Evolutionary conservation across 164 flowering plant genomes (phyloP).

Genomic region (Chimonanthus salicifolius): DNA sequence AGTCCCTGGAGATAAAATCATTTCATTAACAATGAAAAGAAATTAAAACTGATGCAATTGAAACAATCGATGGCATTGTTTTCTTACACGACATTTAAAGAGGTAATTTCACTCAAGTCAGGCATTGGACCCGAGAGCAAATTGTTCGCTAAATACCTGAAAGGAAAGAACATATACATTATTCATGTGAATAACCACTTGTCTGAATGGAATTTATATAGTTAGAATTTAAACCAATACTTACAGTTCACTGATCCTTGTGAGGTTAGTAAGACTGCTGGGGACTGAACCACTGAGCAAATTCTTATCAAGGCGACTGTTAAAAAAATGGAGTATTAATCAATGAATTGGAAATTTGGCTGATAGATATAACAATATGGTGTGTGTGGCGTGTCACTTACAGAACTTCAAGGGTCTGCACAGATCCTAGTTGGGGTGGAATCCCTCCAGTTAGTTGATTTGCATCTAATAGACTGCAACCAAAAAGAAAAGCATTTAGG

Average conservation of each 20-base stretch:
- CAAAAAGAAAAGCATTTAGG: background rate
- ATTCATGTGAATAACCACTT: background rate
- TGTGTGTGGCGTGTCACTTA: slow-evolving; percentile 36
- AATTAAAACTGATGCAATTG: background rate
- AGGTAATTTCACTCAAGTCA: slow-evolving; percentile 51
- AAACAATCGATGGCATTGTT: background rate
- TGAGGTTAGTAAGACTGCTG: slow-evolving; percentile 54
- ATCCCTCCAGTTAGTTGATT: slow-evolving; percentile 60
- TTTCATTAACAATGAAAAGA: slow-evolving; percentile 2
- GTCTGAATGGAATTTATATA: background rate
- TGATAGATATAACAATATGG: background rate
- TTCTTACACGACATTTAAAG: slow-evolving; percentile 78
- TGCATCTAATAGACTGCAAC: slow-evolving; percentile 70
- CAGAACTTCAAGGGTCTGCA: slow-evolving; percentile 90
- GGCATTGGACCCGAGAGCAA: slow-evolving; percentile 57
- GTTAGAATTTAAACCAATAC: slow-evolving; percentile 19
- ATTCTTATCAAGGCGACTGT: slow-evolving; percentile 85
- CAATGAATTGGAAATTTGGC: background rate
- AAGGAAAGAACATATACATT: slow-evolving; percentile 1
- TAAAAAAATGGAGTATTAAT: slow-evolving; percentile 8
- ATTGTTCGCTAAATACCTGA: slow-evolving; percentile 77
- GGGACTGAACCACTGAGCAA: slow-evolving; percentile 54
- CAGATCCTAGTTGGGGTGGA: slow-evolving; percentile 58
- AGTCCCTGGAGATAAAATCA: slow-evolving; percentile 52
- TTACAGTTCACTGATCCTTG: slow-evolving; percentile 57